Evolutionary conservation across 352 stramenopile species (phyloP).

Genomic region (Phytophthora cryptogea): DNA sequence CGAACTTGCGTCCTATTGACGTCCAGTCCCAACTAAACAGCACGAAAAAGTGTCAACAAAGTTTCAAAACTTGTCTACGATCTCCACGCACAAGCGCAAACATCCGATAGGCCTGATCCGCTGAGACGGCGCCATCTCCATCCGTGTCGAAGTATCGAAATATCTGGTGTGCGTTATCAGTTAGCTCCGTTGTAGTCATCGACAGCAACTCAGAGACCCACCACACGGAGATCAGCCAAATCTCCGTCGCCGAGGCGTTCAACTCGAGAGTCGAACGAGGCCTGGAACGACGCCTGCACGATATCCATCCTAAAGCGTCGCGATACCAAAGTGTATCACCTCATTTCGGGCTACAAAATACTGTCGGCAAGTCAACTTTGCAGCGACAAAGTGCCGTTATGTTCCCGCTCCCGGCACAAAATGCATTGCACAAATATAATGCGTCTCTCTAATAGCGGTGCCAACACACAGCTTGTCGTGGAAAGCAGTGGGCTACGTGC

Average conservation of each 20-base stretch:
- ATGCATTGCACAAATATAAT: no score
- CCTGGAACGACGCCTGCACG: constrained; percentile 65
- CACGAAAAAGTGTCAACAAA: not conserved
- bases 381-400: no score
- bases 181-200: not conserved
- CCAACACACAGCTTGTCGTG: no score
- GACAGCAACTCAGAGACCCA: constrained; percentile 16
- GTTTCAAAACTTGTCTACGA: not conserved
- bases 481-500: no score
- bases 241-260: constrained; percentile 54
- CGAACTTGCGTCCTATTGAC: constrained; percentile 55
- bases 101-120: constrained; percentile 63
- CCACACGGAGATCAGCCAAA: constrained; percentile 54
- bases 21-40: constrained; percentile 53
- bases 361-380: no score
- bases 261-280: constrained; percentile 65
- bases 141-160: constrained; percentile 81
- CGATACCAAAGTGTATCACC: not conserved
- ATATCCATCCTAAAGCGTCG: constrained; percentile 50
- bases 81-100: constrained; percentile 51
- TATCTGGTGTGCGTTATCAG: constrained; percentile 38
- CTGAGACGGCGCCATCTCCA: constrained; percentile 57
- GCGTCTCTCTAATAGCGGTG: no score
- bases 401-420: no score
- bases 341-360: no score